Evolutionary conservation across 1,284 basidiomycete genomes (phyloP).

Genomic region (Moesziomyces sp.): DNA sequence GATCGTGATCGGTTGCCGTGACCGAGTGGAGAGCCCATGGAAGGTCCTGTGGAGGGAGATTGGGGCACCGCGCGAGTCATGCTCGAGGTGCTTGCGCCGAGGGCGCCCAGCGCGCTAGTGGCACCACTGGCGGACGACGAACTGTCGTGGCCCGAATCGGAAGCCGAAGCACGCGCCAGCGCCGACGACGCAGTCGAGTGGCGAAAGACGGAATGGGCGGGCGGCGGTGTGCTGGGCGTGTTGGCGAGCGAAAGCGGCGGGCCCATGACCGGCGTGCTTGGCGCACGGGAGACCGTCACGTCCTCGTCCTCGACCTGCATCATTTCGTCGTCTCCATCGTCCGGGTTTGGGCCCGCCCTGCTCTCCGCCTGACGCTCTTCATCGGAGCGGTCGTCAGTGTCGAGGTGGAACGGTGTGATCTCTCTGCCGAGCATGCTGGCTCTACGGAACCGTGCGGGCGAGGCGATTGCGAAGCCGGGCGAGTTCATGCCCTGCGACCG

Average conservation of each 20-base stretch:
- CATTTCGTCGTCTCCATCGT: conserved; percentile 44
- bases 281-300: conserved; percentile 8
- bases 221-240: conserved; percentile 31
- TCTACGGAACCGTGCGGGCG: conserved; percentile 42
- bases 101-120: not conserved
- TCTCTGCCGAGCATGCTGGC: conserved; percentile 56
- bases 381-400: conserved; percentile 23
- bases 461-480: conserved; percentile 28
- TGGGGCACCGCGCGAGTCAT: conserved; percentile 11
- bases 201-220: conserved; percentile 7
- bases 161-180: conserved; percentile 26
- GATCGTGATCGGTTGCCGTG: conserved; percentile 28
- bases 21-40: conserved; percentile 21
- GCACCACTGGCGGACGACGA: conserved; percentile 31
- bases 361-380: conserved; percentile 3
- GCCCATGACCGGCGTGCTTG: conserved; percentile 34
- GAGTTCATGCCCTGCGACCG: conserved; percentile 31
- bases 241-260: conserved; percentile 28
- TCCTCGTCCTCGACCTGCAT: conserved; percentile 39
- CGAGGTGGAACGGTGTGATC: conserved; percentile 45
- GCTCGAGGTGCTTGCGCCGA: not conserved
- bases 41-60: conserved; percentile 20
- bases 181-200: conserved; percentile 12
- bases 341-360: conserved; percentile 13
- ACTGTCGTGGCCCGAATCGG: conserved; percentile 47